Evolutionary conservation across 1,139 yeast species (phyloP), one percentile per base, ranked within the genome.

Genomic region (Magnusiomyces ingens): DNA sequence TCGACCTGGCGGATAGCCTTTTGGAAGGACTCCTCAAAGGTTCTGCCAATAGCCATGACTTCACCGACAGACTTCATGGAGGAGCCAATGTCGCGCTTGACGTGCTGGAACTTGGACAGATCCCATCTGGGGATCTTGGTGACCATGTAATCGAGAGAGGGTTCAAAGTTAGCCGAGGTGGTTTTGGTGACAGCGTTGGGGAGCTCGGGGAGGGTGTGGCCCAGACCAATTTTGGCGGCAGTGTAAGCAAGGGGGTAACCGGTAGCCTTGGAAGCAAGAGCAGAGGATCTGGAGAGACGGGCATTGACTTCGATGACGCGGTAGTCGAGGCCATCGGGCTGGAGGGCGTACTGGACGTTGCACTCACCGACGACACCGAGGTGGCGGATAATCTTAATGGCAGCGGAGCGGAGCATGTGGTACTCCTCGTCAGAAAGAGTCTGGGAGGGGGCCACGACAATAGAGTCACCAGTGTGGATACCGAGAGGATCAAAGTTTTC

Each of bases 101-200:
- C 99, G 71, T 96, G 81, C 60, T 93, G 88, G 74, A 93, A 93
- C 75, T 93, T 93, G 78, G 88, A 85, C 73, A 93, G 80, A 74
- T 93, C 99, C 99, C 99, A 93, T 77, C 99, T 84, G 71, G 99
- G 99, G 72, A 93, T 93, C 81, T 93, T 93, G 58, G 89, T 96
- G 59, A 93, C 99, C 71, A 93, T 90, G 74, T 93, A 93, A 75
- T 93, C 99, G 69, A 93, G 80, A 11, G 98, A 90, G 51, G 99
- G 99, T 75, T 93, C 99, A 72, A 93, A 93, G 75, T 96, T 88
- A 60, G 99, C 95, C 72, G 95, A 86, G 36, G 99, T 93, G 48
- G 90, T 84, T 75, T 88, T 86, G 56, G 99, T 93, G 56, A 93
- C 98, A 49, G 96, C 83, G 76, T 93, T 93, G 64, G 96, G 95